Conservation (phyloP, 129 eudicot genomes). For the Arctium lappa region DNA sequence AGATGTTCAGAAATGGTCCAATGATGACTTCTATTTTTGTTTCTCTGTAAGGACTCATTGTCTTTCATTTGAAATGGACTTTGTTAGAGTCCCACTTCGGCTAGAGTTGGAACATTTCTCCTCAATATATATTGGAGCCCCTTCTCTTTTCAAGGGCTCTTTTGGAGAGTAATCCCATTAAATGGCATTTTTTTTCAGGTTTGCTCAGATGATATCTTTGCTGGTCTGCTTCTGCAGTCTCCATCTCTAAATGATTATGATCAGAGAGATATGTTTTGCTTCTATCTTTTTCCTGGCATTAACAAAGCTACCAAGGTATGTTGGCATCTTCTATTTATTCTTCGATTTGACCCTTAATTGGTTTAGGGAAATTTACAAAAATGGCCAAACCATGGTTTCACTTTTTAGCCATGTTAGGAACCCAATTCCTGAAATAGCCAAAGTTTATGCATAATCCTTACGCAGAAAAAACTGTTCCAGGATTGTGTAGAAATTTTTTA, state of each 20-base stretch:
- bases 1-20: conserved; percentile 62
- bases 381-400: too few species aligned
- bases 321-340: background rate
- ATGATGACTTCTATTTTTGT: conserved; percentile 55
- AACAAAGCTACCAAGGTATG: conserved; percentile 44
- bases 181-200: conserved; percentile 34
- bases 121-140: background rate
- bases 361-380: background rate
- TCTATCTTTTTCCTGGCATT: conserved; percentile 72
- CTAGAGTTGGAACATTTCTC: background rate
- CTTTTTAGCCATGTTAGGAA: too few species aligned
- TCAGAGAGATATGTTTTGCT: conserved; percentile 83
- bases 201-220: conserved; percentile 56
- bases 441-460: too few species aligned
- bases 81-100: background rate
- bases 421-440: too few species aligned
- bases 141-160: background rate
- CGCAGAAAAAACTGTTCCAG: too few species aligned
- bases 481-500: too few species aligned
- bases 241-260: conserved; percentile 73
- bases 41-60: conserved; percentile 54
- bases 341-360: background rate
- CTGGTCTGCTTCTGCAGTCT: conserved; percentile 61
- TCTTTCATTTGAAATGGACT: background rate
- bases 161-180: background rate